A percentile compares a stretch with the other conserved stretches of the same genome.
These are phyloP conservation scores for Maudiozyma serrabonitensis DNA, from an alignment of 805 yeast genomes.

Conservation along the genomic window DNA sequence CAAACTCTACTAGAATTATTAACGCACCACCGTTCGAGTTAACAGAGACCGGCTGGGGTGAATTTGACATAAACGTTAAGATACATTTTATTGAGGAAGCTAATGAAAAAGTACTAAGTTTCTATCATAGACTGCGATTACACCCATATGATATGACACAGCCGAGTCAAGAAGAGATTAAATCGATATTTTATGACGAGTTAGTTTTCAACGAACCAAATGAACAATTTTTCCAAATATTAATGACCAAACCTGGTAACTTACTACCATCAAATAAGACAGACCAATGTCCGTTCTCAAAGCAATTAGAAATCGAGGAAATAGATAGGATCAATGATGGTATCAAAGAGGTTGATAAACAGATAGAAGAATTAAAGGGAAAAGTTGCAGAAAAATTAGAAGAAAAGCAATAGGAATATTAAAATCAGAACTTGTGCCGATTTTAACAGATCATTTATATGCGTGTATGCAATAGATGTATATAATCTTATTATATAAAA, in stretches of 20 bases:
- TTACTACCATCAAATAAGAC: constrained; percentile 36
- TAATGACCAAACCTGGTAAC: constrained; percentile 61
- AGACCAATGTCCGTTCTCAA: constrained; percentile 32
- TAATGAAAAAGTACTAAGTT: constrained; percentile 73
- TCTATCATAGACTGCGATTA: constrained; percentile 81
- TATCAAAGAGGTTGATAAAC: constrained; percentile 34
- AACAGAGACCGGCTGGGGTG: constrained; percentile 99
- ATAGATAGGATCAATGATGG: constrained; percentile 44
- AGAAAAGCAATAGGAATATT: background rate
- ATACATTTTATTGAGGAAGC: constrained; percentile 81
- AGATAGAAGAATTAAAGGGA: constrained; percentile 35
- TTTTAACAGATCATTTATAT: background rate
- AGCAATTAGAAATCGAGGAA: constrained; percentile 57
- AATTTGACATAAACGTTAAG: constrained; percentile 84
- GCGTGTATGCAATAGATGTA: background rate
- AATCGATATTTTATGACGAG: constrained; percentile 71
- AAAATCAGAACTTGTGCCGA: background rate
- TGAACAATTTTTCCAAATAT: constrained; percentile 69
- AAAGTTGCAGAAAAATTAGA: constrained; percentile 26
- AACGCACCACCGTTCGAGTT: constrained; percentile 91
- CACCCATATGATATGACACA: constrained; percentile 58
- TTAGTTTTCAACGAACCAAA: constrained; percentile 93
- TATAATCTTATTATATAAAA: background rate
- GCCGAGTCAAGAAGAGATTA: constrained; percentile 28
- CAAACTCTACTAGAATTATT: constrained; percentile 72